Base-by-base conservation (phyloP, 2,329 filamentous ascomycete genomes). In the Septoria petroselini region DNA sequence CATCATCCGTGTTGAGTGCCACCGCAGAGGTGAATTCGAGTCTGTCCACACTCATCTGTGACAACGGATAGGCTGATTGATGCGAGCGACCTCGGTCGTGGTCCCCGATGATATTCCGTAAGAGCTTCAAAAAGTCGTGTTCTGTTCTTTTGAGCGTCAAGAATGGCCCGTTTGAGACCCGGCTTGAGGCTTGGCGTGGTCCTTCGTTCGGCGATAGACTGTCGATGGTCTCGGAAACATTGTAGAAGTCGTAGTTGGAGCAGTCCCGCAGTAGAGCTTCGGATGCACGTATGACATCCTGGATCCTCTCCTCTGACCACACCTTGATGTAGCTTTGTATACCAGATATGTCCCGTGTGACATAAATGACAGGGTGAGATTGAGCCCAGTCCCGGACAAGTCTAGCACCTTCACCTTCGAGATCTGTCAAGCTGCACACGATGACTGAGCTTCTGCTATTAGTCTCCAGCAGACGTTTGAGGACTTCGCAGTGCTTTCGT, bases 171-270 rank as follows among this genome's bases (percentile, higher is more conserved):
- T 75, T 60, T 0, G 67, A 72, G 1, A 71, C 69, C 21, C 53
- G 53, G 41, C 35, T 55, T n/a, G 45, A 41, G 7, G 52, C 41
- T 19, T 53, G 19, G 35, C 55, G 55, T 4, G 52, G 30, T 3
- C 42, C 53, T 31, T 63, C 41, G 38, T 48, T 43, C 58, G 38
- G 64, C 59, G 42, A 58, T 48, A 48, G 23, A 61, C 37, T 70
- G n/a, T 58, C 54, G 8, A 50, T 41, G 6, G 41, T 55, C 42
- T 88, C 84, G 1, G 83, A 83, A 12, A 86, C 72, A 58, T 89
- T 89, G 71, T 83, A 88, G 65, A 88, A 91, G 62, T 90, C 86
- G 54, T 85, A 79, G 58, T 87, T 89, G 8, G 83, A 84, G 62
- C 83, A 87, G 1, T 75, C 75, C 41, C 83, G 75, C 58, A 86